A percentile compares a stretch with the other conserved stretches of the same genome.
phyloP scores from a whole-genome alignment of 306 rosid species.

The Heteromeles arbutifolia region DNA sequence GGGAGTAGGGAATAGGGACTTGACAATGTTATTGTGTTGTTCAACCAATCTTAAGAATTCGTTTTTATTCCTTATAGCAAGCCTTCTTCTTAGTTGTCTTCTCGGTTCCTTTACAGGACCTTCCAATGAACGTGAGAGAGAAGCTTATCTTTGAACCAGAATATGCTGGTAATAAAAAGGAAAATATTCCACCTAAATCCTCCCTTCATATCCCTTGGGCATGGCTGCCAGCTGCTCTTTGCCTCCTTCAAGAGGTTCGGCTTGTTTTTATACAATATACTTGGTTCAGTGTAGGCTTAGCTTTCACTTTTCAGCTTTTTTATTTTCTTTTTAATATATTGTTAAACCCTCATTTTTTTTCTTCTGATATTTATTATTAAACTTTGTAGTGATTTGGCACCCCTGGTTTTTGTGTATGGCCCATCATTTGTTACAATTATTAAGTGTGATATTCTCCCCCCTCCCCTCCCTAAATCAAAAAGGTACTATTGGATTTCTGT shows the following conservation, averaged over 20 bases:
- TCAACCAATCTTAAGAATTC: not conserved
- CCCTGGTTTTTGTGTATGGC: not conserved
- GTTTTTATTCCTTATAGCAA: not conserved
- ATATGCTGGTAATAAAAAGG: slow-evolving; percentile 69
- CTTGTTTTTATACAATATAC: not conserved
- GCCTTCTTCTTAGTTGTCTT: not conserved
- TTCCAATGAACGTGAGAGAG: slow-evolving; percentile 82
- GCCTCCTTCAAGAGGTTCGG: slow-evolving; percentile 87
- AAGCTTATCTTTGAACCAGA: slow-evolving; percentile 87
- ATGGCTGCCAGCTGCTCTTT: slow-evolving; percentile 84
- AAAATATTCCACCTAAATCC: slow-evolving; percentile 65
- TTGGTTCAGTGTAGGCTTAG: not conserved
- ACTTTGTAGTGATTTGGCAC: not conserved
- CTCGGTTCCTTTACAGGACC: slow-evolving; percentile 48
- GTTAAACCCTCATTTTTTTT: not conserved
- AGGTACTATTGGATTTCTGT: not conserved
- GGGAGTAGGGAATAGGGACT: slow-evolving; percentile 26
- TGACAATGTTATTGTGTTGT: not conserved
- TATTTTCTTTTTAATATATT: not conserved
- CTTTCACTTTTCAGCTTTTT: not conserved
- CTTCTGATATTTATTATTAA: too few relatives aligned
- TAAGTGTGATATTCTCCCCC: not conserved
- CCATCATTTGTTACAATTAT: not conserved
- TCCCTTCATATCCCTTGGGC: slow-evolving; percentile 72
- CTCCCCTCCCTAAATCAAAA: not conserved